These are phyloP conservation scores for Linum usitatissimum DNA, from an alignment of 345 rosid species.

Conservation along the genomic window DNA sequence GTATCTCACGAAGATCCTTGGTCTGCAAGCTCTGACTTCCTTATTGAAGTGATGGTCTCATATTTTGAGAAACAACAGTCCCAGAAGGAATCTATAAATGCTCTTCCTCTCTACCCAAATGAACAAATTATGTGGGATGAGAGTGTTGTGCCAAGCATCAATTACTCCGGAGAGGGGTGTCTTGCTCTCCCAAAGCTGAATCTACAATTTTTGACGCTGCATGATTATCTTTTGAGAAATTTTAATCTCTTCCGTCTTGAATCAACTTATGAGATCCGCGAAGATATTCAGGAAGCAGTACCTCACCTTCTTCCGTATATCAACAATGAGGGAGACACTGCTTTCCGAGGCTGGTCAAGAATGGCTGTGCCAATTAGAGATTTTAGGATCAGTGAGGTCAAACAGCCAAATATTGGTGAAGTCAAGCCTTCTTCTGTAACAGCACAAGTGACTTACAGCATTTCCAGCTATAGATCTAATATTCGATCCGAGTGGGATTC, in stretches of 20 bases:
- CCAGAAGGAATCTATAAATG: constrained; percentile 96
- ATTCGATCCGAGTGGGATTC: constrained; percentile 96
- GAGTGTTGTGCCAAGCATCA: constrained; percentile 95
- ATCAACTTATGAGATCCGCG: constrained; percentile 98
- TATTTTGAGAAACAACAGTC: constrained; percentile 89
- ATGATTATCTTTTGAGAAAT: constrained; percentile 90
- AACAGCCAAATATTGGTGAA: constrained; percentile 97
- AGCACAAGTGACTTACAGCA: constrained; percentile 71
- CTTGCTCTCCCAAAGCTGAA: constrained; percentile 98
- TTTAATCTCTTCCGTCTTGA: constrained; percentile 97
- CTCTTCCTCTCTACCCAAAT: constrained; percentile 94
- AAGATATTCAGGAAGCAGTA: constrained; percentile 96
- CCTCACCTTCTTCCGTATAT: constrained; percentile 90
- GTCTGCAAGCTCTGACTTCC: constrained; percentile 80
- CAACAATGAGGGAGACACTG: constrained; percentile 77
- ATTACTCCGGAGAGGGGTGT: constrained; percentile 98
- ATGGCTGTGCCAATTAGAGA: constrained; percentile 86
- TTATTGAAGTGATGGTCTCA: constrained; percentile 85
- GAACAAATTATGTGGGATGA: constrained; percentile 99
- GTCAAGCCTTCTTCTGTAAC: constrained; percentile 91
- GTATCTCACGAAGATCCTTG: constrained; percentile 72
- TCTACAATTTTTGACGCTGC: constrained; percentile 89
- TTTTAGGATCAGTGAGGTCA: constrained; percentile 68
- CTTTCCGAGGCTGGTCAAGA: constrained; percentile 99
- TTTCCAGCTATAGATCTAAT: constrained; percentile 75